Evolutionary conservation across 192 early-diverging fungal species (phyloP).

Genomic region (Coemansia sp.): DNA sequence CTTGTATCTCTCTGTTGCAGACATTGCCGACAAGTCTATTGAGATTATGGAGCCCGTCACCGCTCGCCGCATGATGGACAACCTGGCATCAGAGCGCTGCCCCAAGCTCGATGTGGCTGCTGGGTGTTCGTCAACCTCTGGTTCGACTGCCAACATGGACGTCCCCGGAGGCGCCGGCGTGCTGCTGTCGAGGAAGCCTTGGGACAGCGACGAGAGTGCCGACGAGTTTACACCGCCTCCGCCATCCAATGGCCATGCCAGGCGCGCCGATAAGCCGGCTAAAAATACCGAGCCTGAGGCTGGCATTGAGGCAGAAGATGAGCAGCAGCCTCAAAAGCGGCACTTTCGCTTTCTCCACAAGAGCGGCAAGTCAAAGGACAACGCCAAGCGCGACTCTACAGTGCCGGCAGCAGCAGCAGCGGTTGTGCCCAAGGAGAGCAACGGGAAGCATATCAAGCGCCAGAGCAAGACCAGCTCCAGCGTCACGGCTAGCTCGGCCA

Average conservation of each 20-base stretch:
- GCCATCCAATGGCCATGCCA: conserved; percentile 6
- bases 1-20: conserved; percentile 26
- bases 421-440: conserved; percentile 13
- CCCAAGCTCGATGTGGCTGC: conserved; percentile 14
- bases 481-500: conserved; percentile 27
- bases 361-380: conserved; percentile 38
- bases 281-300: conserved; percentile 11
- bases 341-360: conserved; percentile 48
- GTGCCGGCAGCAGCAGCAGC: background rate
- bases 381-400: conserved; percentile 20
- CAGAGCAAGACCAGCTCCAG: conserved; percentile 30
- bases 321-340: conserved; percentile 38
- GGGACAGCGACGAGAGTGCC: conserved; percentile 45
- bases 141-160: conserved; percentile 28
- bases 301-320: conserved; percentile 8
- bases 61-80: conserved; percentile 53
- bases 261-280: conserved; percentile 10
- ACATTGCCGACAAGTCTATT: conserved; percentile 51
- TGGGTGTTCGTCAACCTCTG: conserved; percentile 32
- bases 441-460: conserved; percentile 23
- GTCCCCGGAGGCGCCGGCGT: background rate
- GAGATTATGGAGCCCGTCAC: conserved; percentile 57
- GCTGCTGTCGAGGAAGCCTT: conserved; percentile 23
- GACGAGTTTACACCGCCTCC: conserved; percentile 16
- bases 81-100: conserved; percentile 45